phyloP scores from a whole-genome alignment of 108 stramenopile species.

The Skeletonema marinoi region DNA sequence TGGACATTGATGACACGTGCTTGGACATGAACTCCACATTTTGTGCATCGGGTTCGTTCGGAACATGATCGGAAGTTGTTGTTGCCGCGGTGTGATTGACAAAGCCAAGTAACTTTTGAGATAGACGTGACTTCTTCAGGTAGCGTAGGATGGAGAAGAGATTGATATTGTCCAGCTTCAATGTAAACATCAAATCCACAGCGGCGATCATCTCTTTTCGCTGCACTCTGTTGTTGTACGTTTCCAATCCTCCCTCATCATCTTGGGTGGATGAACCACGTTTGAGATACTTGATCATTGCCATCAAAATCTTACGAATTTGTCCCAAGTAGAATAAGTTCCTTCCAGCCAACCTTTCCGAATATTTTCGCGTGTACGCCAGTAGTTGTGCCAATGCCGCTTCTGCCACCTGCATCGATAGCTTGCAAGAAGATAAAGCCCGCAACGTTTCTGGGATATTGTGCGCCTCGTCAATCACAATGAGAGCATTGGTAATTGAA shows the following conservation, averaged over 20 bases:
- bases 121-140: conserved; percentile 78
- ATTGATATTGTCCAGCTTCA: conserved; percentile 92
- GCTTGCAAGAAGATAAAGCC: conserved; percentile 48
- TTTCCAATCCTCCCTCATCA: conserved; percentile 5
- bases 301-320: conserved; percentile 71
- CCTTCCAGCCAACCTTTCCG: conserved; percentile 60
- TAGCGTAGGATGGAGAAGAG: conserved; percentile 89
- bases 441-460: conserved; percentile 91
- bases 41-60: neutral
- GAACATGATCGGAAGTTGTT: conserved; percentile 6
- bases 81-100: conserved; percentile 37
- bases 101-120: conserved; percentile 91
- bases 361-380: conserved; percentile 60
- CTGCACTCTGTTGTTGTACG: neutral
- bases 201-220: conserved; percentile 65
- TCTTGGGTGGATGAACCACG: conserved; percentile 19
- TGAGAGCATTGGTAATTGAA: conserved; percentile 69
- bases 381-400: conserved; percentile 62
- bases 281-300: conserved; percentile 58
- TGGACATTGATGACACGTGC: conserved; percentile 82
- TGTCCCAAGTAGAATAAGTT: conserved; percentile 87
- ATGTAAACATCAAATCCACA: conserved; percentile 78
- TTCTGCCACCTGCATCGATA: conserved; percentile 54
- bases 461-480: conserved; percentile 98
- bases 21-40: conserved; percentile 52